Evolutionary conservation across 2,329 filamentous ascomycete genomes (phyloP), one percentile per base, ranked within the genome.

Genomic region (Ceratocystis diversiconidia): DNA sequence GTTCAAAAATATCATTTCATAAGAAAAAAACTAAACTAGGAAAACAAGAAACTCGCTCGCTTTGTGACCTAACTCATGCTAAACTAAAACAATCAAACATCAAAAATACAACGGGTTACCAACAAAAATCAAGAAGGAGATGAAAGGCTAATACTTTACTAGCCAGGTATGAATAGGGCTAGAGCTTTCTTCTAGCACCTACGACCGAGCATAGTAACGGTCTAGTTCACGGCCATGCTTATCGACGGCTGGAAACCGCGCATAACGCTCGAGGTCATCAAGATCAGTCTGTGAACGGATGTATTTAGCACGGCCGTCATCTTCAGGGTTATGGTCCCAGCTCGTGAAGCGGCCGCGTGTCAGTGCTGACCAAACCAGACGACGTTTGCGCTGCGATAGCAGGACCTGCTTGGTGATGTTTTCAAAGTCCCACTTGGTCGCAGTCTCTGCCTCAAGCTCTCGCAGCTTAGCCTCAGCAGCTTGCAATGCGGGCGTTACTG

Each of bases 321-420:
- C 85, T 2, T 80, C 76, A 0, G 90, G 90, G 76, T 92, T 83
- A 75, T 87, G 88, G 75, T 96, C 92, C 92, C 92, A 96, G 73
- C 85, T 83, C 48, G 88, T 88, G 70, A 89, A 90, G 44, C 79
- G 79, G 65, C 91, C 92, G 74, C 86, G 76, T 73, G 85, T 88
- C 69, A 96, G 79, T 0, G 92, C 89, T 50, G 82, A 83, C 86
- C 90, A 95, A 30, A 90, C 88, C 7, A 95, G 76, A 62, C 87
- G 82, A 15, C 92, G 83, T 72, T 87, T 85, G 52, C 91, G 86
- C 78, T 96, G 92, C 57, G 87, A 91, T 48, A 80, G 76, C 7
- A 95, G 75, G 1, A 94, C 90, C 64, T 89, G 81, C 64, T 83
- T 75, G 4, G 88, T 91, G 71, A 96, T 92, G 68, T 79, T 77